Conservation (phyloP, 2,329 filamentous ascomycete genomes). For the Geosmithia putterillii region DNA sequence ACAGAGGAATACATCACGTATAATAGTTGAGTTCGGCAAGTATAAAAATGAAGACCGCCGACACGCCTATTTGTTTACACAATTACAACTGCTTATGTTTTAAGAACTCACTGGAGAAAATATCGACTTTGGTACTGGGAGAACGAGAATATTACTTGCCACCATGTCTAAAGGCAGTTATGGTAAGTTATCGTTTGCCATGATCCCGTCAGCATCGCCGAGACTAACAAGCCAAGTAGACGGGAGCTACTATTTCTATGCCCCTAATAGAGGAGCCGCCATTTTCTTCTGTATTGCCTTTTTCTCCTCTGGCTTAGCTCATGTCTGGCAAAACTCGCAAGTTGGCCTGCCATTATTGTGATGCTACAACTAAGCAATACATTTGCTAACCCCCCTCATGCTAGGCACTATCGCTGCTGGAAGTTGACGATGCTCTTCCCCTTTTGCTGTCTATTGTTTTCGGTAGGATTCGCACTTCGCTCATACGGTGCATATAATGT, state of each 20-base stretch:
- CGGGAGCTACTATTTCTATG: slow-evolving; percentile 32
- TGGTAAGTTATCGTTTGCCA: slow-evolving; percentile 8
- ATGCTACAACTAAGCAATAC: neutral
- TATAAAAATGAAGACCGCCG: too few species aligned
- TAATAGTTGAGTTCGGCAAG: too few species aligned
- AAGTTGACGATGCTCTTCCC: slow-evolving; percentile 40
- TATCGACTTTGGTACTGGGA: neutral
- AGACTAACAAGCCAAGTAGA: slow-evolving; percentile 16
- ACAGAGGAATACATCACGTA: too few species aligned
- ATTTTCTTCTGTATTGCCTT: slow-evolving; percentile 33
- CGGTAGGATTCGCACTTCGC: slow-evolving; percentile 38
- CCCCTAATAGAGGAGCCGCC: slow-evolving; percentile 32
- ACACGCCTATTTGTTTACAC: too few species aligned
- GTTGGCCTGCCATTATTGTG: slow-evolving; percentile 6
- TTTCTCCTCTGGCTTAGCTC: slow-evolving; percentile 19
- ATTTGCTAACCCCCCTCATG: neutral
- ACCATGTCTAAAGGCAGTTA: slow-evolving; percentile 17
- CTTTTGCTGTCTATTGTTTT: slow-evolving; percentile 41
- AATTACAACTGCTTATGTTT: too few species aligned
- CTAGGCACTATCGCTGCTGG: slow-evolving; percentile 43
- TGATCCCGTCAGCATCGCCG: neutral
- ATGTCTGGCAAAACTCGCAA: slow-evolving; percentile 34
- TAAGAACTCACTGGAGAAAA: too few species aligned
- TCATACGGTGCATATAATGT: slow-evolving; percentile 17
- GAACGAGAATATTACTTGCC: neutral